Base-by-base conservation (phyloP, 306 rosid genomes). In the Bauhinia variegata region DNA sequence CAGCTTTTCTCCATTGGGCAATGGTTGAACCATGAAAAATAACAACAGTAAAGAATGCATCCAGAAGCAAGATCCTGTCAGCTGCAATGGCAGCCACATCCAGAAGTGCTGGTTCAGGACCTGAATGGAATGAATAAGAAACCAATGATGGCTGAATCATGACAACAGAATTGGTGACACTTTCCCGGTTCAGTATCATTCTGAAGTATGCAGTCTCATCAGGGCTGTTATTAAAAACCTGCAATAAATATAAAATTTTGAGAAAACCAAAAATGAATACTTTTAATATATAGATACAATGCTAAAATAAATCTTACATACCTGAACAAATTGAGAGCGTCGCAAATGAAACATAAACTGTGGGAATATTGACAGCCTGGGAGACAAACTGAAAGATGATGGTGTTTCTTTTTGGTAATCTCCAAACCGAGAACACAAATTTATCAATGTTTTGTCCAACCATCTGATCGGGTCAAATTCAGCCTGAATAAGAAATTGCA, bases 291-390 rank as follows among this genome's bases (percentile, higher is more conserved):
- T 52, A 37, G 52, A 58, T 60, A 51, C 38, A 19, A 57, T 15
- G 50, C 23, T 31, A 37, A 11, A 17, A 57, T n/a, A 67, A 54
- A 70, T 36, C 38, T 44, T 57, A 46, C 23, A 52, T 80, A 93
- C 99, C 99, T 93, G 99, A 75, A 93, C 99, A 82, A 93, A 93
- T 57, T 93, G 99, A 70, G 99, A 93, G 12, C 99, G 95, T 36
- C 99, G 85, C 68, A 93, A 82, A 80, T 90, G 88, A 80, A 93
- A 93, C 73, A 93, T 75, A 79, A 93, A 90, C 78, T 93, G 99
- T 44, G 99, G 99, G 83, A 90, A 90, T 80, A 93, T 93, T 71
- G 99, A 88, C 78, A 93, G 79, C 79, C 97, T 87, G 50, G 97
- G 96, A 75, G 96, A 90, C 80, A 93, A 85, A 84, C 97, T 88